A percentile compares a stretch with the other conserved stretches of the same genome.
phyloP scores from a whole-genome alignment of 257 asterid genomes.

The Solanum etuberosum region DNA sequence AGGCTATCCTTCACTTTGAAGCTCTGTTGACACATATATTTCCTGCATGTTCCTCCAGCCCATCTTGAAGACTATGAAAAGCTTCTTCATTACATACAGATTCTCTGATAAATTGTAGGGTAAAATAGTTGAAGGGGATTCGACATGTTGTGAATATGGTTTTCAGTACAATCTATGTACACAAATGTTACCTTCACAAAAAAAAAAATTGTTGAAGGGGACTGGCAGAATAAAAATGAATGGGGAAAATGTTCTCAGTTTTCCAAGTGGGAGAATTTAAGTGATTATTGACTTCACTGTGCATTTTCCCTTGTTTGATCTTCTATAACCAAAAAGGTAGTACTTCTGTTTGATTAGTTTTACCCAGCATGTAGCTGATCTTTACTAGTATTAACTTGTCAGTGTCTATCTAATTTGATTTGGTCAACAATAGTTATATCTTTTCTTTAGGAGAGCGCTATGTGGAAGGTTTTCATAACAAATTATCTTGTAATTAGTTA shows the following conservation, averaged over 20 bases:
- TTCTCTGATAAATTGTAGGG: neutral
- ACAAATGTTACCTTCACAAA: neutral
- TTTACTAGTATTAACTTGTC: neutral
- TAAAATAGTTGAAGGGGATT: neutral
- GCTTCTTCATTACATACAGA: neutral
- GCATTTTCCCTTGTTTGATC: neutral
- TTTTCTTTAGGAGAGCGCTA: neutral
- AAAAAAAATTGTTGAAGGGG: neutral
- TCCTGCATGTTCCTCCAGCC: neutral
- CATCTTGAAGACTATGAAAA: neutral
- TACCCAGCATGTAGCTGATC: neutral
- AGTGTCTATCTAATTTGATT: neutral
- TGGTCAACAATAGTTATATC: neutral
- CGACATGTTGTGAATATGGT: neutral
- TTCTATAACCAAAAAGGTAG: neutral
- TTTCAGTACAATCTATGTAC: neutral
- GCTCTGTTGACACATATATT: neutral
- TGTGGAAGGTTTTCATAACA: neutral
- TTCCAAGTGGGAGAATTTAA: neutral
- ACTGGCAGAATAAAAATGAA: neutral
- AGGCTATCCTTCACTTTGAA: neutral
- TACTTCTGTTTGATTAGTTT: neutral
- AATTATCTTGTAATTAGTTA: neutral
- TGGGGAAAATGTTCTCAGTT: neutral
- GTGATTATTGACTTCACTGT: neutral